Conservation (phyloP, 2,329 filamentous ascomycete species). For the Elsinoe fawcettii region DNA sequence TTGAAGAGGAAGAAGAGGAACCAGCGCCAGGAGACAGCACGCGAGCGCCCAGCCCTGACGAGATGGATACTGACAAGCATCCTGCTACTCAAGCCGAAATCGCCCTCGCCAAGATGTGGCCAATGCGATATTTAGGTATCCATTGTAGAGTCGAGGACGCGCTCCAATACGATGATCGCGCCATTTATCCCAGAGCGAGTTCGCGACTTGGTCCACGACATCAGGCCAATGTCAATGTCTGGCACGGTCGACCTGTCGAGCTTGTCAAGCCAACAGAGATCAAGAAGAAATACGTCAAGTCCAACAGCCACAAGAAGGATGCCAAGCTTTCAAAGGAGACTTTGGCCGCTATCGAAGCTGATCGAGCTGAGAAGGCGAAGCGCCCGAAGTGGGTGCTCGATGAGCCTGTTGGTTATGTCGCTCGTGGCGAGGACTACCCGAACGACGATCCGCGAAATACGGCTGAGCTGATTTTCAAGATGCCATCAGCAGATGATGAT, state of each 20-base stretch:
- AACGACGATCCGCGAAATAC: slow-evolving; percentile 68
- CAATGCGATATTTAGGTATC: slow-evolving; percentile 88
- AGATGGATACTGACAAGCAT: slow-evolving; percentile 50
- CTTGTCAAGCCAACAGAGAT: slow-evolving; percentile 82
- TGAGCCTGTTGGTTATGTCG: slow-evolving; percentile 76
- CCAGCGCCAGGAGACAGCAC: slow-evolving; percentile 51
- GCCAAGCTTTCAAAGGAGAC: slow-evolving; percentile 72
- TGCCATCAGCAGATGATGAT: slow-evolving; percentile 33
- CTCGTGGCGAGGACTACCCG: slow-evolving; percentile 70
- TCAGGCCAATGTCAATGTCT: slow-evolving; percentile 76
- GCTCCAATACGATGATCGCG: slow-evolving; percentile 87
- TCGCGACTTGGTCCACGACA: slow-evolving; percentile 86
- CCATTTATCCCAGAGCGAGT: slow-evolving; percentile 88
- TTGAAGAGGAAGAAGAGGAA: slow-evolving; percentile 64
- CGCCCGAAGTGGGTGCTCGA: slow-evolving; percentile 92
- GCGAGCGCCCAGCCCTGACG: slow-evolving; percentile 44
- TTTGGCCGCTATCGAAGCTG: slow-evolving; percentile 69
- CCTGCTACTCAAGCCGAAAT: slow-evolving; percentile 75
- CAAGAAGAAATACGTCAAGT: slow-evolving; percentile 66
- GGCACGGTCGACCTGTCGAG: slow-evolving; percentile 81
- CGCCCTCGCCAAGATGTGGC: slow-evolving; percentile 89
- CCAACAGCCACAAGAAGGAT: slow-evolving; percentile 61
- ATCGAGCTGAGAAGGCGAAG: slow-evolving; percentile 69
- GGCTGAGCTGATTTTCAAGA: slow-evolving; percentile 68
- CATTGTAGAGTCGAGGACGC: slow-evolving; percentile 95